phyloP scores from a whole-genome alignment of 495 filamentous ascomycete species.

The Aspergillus nanangensis region DNA sequence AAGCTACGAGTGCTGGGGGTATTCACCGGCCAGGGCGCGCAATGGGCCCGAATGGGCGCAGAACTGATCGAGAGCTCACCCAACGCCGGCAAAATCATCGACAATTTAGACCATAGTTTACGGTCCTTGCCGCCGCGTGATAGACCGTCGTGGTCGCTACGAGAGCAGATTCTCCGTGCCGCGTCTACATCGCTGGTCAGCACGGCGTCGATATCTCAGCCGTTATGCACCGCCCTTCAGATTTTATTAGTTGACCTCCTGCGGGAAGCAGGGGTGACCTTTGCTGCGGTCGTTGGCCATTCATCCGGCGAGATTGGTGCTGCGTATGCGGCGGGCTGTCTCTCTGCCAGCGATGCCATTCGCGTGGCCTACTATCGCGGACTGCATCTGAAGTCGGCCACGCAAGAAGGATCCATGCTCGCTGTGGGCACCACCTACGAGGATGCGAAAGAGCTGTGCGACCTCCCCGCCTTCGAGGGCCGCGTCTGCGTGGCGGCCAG shows the following conservation, averaged over 20 bases:
- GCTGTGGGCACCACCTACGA: conserved; percentile 42
- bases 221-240: conserved; percentile 43
- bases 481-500: conserved; percentile 29
- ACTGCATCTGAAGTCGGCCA: neutral
- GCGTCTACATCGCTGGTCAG: neutral
- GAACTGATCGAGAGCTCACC: conserved; percentile 19
- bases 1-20: conserved; percentile 16
- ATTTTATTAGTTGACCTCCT: neutral
- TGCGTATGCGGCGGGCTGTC: conserved; percentile 29
- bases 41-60: conserved; percentile 28
- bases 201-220: conserved; percentile 11
- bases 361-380: conserved; percentile 52
- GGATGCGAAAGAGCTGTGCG: conserved; percentile 34
- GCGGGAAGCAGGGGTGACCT: conserved; percentile 11
- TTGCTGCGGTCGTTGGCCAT: conserved; percentile 30
- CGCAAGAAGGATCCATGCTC: conserved; percentile 46
- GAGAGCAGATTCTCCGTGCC: conserved; percentile 1
- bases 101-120: neutral
- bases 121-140: neutral
- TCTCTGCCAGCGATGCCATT: conserved; percentile 39
- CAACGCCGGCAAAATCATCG: conserved; percentile 15
- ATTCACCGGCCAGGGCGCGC: conserved; percentile 40
- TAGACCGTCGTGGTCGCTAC: conserved; percentile 7
- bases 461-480: conserved; percentile 18
- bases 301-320: conserved; percentile 36